Conservation (phyloP, 208 protist species). For the Chromosphaera perkinsii region DNA sequence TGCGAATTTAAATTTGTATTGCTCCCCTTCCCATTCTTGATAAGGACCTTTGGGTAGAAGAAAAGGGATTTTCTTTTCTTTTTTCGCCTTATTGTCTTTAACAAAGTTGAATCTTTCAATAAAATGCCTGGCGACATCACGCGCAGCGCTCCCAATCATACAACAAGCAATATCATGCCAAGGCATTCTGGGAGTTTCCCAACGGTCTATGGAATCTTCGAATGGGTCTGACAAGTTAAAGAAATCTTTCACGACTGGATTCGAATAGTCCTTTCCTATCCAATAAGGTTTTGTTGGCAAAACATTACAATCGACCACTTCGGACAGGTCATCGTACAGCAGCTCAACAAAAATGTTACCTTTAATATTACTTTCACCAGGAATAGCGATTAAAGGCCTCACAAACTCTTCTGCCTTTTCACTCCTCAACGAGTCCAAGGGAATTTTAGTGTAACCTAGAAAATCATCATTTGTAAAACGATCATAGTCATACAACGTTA, state of each 20-base stretch:
- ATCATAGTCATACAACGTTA: neutral
- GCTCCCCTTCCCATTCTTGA: neutral
- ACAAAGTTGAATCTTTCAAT: conserved; percentile 15
- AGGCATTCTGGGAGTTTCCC: conserved; percentile 13
- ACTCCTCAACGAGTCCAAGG: too few relatives aligned
- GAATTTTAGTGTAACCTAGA: too few relatives aligned
- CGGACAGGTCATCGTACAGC: too few relatives aligned
- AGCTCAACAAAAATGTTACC: too few relatives aligned
- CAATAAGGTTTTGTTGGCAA: conserved; percentile 4
- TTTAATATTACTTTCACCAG: too few relatives aligned
- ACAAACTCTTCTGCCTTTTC: too few relatives aligned
- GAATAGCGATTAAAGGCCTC: too few relatives aligned
- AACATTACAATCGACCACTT: too few relatives aligned
- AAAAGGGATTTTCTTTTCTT: neutral
- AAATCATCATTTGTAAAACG: neutral
- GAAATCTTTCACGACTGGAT: conserved; percentile 15
- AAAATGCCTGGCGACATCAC: conserved; percentile 23
- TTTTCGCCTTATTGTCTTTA: neutral
- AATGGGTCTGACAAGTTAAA: conserved; percentile 19
- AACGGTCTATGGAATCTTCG: conserved; percentile 21
- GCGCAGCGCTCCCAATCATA: conserved; percentile 7
- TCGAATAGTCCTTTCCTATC: conserved; percentile 27
- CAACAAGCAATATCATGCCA: conserved; percentile 24
- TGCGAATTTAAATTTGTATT: neutral
- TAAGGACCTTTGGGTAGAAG: conserved; percentile 4